These are phyloP conservation scores for Candida alai DNA, from an alignment of 805 yeast species.

Conservation along the genomic window DNA sequence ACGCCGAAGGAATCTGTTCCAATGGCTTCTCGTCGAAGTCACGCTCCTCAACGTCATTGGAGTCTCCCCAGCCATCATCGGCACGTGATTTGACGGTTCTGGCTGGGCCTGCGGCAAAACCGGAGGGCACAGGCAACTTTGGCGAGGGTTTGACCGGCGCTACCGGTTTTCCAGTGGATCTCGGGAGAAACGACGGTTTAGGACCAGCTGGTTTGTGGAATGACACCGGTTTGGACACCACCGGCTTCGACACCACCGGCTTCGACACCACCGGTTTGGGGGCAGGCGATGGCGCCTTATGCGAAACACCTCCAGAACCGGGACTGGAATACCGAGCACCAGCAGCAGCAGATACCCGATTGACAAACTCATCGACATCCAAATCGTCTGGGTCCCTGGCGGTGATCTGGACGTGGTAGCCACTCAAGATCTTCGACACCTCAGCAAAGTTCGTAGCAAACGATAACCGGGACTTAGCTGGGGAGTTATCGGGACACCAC, in stretches of 20 bases:
- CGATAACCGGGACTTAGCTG: conserved; percentile 68
- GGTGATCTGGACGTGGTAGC: conserved; percentile 93
- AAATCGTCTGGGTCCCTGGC: conserved; percentile 94
- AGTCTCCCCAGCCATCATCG: conserved; percentile 71
- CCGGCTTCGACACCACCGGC: conserved; percentile 25
- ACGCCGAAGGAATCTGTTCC: conserved; percentile 55
- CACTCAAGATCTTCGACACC: conserved; percentile 63
- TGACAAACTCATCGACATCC: conserved; percentile 69
- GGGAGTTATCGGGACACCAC: conserved; percentile 97
- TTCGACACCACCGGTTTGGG: conserved; percentile 24
- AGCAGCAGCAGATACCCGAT: conserved; percentile 82
- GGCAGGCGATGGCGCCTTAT: conserved; percentile 15
- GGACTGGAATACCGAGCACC: conserved; percentile 89
- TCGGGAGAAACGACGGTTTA: conserved; percentile 28
- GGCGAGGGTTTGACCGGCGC: conserved; percentile 32
- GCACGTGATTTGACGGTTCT: no score
- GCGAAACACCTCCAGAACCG: conserved; percentile 19
- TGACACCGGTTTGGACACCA: conserved; percentile 20
- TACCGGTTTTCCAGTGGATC: conserved; percentile 38
- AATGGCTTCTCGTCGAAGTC: conserved; percentile 50
- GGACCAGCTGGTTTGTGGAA: conserved; percentile 19
- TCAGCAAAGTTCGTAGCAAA: conserved; percentile 77
- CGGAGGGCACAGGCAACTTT: conserved; percentile 22
- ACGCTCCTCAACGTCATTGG: conserved; percentile 52
- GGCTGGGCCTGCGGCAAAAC: conserved; percentile 12